These are phyloP conservation scores for Blepharisma stoltei DNA, from an alignment of 73 alveolate species.

Conservation along the genomic window DNA sequence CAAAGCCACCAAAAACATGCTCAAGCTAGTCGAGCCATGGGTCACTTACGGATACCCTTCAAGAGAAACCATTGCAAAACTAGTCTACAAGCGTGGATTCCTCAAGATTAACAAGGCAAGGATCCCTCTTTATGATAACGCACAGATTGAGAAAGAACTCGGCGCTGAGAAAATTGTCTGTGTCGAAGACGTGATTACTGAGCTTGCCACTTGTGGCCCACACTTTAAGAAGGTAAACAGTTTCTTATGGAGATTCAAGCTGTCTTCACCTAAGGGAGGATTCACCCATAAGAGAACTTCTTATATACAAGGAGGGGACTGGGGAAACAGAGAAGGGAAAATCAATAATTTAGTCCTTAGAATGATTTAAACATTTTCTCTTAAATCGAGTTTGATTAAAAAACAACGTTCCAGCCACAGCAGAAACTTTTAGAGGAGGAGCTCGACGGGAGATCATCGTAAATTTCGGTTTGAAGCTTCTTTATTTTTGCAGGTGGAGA, in stretches of 20 bases:
- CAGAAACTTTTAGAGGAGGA: too few relatives aligned
- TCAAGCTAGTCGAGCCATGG: constrained; percentile 81
- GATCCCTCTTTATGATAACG: constrained; percentile 88
- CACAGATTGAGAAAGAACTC: constrained; percentile 79
- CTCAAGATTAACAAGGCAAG: constrained; percentile 87
- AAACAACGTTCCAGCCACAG: too few relatives aligned
- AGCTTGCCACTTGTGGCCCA: constrained; percentile 87
- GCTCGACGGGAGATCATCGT: too few relatives aligned
- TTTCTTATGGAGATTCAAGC: constrained; percentile 93
- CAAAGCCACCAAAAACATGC: constrained; percentile 92
- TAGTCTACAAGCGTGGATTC: constrained; percentile 94
- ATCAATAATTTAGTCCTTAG: constrained; percentile 84
- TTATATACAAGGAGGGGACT: constrained; percentile 80
- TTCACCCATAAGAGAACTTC: constrained; percentile 81
- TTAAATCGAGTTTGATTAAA: too few relatives aligned
- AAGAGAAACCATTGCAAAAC: constrained; percentile 72
- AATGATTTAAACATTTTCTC: constrained; percentile 55
- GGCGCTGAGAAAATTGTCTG: constrained; percentile 89
- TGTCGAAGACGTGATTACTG: constrained; percentile 94
- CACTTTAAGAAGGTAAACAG: constrained; percentile 93
- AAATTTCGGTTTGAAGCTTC: too few relatives aligned
- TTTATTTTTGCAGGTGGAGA: too few relatives aligned
- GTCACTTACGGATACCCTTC: constrained; percentile 90
- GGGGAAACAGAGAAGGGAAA: constrained; percentile 95
- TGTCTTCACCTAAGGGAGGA: constrained; percentile 87